Percentiles rank a stretch among this genome's conserved stretches.
These are phyloP conservation scores for Typha latifolia DNA, from an alignment of 176 grass and related monocot genomes.

Conservation along the genomic window DNA sequence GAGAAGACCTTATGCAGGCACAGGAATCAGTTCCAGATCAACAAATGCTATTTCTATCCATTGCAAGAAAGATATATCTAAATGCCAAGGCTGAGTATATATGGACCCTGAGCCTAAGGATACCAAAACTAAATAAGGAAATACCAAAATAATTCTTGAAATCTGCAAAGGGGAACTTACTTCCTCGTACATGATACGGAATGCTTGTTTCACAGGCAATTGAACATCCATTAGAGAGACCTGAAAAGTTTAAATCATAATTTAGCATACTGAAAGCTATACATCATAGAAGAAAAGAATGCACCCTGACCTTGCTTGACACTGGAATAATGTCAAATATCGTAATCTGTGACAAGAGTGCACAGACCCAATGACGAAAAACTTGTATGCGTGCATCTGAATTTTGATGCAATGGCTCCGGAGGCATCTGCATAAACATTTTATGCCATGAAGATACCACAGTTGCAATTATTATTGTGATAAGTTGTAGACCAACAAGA, in stretches of 20 bases:
- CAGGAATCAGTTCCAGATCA: too few relatives aligned
- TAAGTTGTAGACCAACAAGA: neutral
- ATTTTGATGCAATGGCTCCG: conserved; percentile 26
- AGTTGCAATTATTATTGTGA: neutral
- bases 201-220: conserved; percentile 60
- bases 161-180: conserved; percentile 22
- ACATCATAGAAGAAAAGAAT: conserved; percentile 12
- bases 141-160: conserved; percentile 1
- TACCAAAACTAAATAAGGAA: conserved; percentile 12
- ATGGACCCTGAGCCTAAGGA: neutral
- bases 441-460: neutral
- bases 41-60: too few relatives aligned
- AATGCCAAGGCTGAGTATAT: neutral
- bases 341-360: conserved; percentile 41
- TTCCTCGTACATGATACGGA: conserved; percentile 62
- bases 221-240: conserved; percentile 46
- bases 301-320: conserved; percentile 55
- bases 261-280: conserved; percentile 13
- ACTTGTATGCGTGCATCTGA: conserved; percentile 30
- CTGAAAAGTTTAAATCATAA: conserved; percentile 32
- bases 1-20: too few relatives aligned
- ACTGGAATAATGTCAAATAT: conserved; percentile 58
- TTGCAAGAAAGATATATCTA: too few relatives aligned
- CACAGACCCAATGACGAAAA: conserved; percentile 36
- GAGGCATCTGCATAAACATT: conserved; percentile 32